Percentiles rank a stretch among this genome's conserved stretches.
These are phyloP conservation scores for Pelargonium australe DNA, from an alignment of 441 rosid species.

Conservation along the genomic window DNA sequence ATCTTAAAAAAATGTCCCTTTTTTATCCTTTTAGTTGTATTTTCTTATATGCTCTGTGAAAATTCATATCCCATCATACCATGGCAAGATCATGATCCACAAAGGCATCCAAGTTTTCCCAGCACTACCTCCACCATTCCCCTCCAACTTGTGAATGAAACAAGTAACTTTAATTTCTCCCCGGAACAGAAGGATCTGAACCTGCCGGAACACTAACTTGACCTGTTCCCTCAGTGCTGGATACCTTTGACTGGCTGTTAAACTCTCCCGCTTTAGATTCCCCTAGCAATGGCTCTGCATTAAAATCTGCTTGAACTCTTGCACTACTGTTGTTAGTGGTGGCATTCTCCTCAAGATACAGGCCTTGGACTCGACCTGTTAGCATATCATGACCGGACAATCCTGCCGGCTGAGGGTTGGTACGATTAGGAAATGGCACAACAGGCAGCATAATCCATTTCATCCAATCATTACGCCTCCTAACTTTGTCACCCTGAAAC, in stretches of 20 bases:
- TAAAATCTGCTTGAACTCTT: not conserved
- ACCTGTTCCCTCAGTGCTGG: not conserved
- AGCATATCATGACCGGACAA: not conserved
- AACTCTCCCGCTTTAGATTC: not conserved
- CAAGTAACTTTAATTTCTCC: not conserved
- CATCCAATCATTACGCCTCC: slow-evolving; percentile 18
- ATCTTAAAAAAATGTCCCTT: not conserved
- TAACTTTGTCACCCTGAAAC: slow-evolving; percentile 24
- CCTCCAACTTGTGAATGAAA: not conserved
- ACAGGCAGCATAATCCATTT: slow-evolving; percentile 4
- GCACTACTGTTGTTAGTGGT: not conserved
- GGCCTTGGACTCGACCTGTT: not conserved
- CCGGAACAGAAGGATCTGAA: not conserved
- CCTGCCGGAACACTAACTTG: slow-evolving; percentile 2
- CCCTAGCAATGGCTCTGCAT: too few relatives aligned
- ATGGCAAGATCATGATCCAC: not conserved
- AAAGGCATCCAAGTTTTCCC: not conserved
- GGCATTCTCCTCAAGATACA: not conserved
- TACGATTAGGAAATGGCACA: not conserved
- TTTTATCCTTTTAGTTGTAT: not conserved
- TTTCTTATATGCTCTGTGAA: not conserved
- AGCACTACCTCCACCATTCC: not conserved
- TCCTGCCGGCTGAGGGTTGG: slow-evolving; percentile 1
- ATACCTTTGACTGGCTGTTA: not conserved
- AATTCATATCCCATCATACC: not conserved